Base-by-base conservation (phyloP, 768 basidiomycete genomes). In the Boletus edulis region DNA sequence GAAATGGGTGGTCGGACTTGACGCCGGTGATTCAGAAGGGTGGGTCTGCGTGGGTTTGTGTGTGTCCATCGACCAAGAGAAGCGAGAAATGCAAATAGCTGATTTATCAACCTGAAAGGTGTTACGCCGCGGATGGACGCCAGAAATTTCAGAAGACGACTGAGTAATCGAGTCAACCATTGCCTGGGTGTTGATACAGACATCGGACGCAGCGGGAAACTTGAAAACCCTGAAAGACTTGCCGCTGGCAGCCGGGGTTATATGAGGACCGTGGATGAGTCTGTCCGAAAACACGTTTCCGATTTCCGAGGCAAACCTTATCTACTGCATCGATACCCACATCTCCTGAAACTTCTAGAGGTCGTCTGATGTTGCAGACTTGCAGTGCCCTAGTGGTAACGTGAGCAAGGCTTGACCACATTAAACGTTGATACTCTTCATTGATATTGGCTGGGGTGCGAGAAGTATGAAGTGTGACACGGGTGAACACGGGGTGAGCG, bases 81-180 rank as follows among this genome's bases (percentile, higher is more conserved):
- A 5, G 45, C n/a, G 13, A 64, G 13, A 22, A 54, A 43, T 6
- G 49, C 38, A 24, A 55, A 37, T 1, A 59, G n/a, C 9, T 22
- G 18, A 9, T 51, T 42, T 29, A 58, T 41, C 7, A 50, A 20
- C 41, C 49, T 52, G 3, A 37, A 10, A 18, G 54, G 34, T 32
- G 51, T 34, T 12, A 48, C 18, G 29, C 39, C 24, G 4, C 31
- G 60, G n/a, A 43, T 43, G 43, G 51, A 49, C 3, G 8, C 42
- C 20, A 48, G 20, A 27, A 60, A 31, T 10, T 52, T 56, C 27
- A 52, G 47, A 29, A 60, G 40, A 32, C 45, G 41, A 10, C 46
- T 29, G 35, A 56, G 37, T 8, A 56, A 31, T 39, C 24, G 57
- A 34, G 46, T 11, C 39, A 61, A 17, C 17, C 31, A 22, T 46